Percentiles rank a stretch among this genome's conserved stretches.
Evolutionary conservation across 257 asterid genomes (phyloP).

Genomic region (Solanum corneliomulleri): DNA sequence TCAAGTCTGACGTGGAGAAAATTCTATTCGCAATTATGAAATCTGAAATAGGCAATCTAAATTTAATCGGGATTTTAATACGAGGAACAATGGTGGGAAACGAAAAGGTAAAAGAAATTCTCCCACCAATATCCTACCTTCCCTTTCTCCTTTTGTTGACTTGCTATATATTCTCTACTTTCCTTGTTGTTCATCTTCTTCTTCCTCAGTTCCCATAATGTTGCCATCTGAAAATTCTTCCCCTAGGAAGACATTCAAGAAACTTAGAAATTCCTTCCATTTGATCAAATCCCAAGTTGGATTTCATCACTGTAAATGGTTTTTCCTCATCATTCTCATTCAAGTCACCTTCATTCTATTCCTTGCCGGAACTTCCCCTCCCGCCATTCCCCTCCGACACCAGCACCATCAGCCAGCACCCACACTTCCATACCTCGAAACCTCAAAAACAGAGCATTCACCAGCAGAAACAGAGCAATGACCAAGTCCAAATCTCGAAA

Average conservation of each 20-base stretch:
- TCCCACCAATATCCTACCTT: not conserved
- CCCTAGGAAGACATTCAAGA: conserved; percentile 1
- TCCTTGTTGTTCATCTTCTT: not conserved
- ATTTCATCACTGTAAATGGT: conserved; percentile 3
- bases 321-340: not conserved
- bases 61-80: no score
- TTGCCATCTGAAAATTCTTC: not conserved
- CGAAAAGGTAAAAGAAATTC: not conserved
- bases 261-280: not conserved
- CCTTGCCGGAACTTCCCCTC: conserved; percentile 14
- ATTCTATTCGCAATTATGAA: no score
- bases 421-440: not conserved
- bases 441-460: not conserved
- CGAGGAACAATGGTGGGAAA: not conserved
- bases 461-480: not conserved
- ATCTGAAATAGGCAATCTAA: fast-evolving
- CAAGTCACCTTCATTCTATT: conserved; percentile 4
- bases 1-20: no score
- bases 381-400: not conserved
- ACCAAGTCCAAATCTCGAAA: not conserved
- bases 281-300: conserved; percentile 6
- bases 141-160: not conserved
- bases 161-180: not conserved
- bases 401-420: not conserved
- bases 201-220: not conserved